Base-by-base conservation (phyloP, 2,329 filamentous ascomycete species). In the Exophiala xenobiotica region DNA sequence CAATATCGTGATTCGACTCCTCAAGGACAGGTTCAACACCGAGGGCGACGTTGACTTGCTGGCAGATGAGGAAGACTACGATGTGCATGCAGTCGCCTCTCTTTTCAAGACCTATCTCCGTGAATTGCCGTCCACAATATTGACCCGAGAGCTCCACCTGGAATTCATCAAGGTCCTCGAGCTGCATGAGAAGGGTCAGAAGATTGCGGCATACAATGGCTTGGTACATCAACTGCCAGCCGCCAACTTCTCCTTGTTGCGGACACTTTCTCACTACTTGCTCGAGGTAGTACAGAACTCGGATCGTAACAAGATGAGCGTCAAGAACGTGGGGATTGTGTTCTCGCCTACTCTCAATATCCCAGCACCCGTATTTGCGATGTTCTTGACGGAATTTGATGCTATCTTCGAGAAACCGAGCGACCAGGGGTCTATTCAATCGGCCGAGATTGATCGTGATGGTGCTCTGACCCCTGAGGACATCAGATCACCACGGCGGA, bases 331-430 rank as follows among this genome's bases (percentile, higher is more conserved):
- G 48, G 92, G 93, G 58, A 97, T 99, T 62, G 92, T 99, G 50
- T 99, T 99, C 69, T 95, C 93, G 12, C 93, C 93, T 0, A 97
- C 93, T 0, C 79, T 99, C 47, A 97, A 97, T 68, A 96, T 99
- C 37, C 92, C 93, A 0, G 90, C 90, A 0, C 91, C 92, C 0
- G 86, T 99, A 8, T 96, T 99, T 67, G 90, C 91, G 3, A 80
- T 95, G 68, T 93, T 99, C 69, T 78, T 99, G 51, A 91, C 93
- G 58, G 91, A 97, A 64, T 96, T 90, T 65, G 80, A 87, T 57
- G 81, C 79, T 35, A 92, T 99, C 41, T 99, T 97, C 65, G 86
- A 87, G 16, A 76, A 82, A 14, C 79, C 87, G 0, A 26, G 63
- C 86, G 60, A 55, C 9, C 9, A 39, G 19, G 46, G 49, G 1